A percentile compares a stretch with the other conserved stretches of the same genome.
These are phyloP conservation scores for Flaveria ramosissima DNA, from an alignment of 129 eudicot species.

Conservation along the genomic window DNA sequence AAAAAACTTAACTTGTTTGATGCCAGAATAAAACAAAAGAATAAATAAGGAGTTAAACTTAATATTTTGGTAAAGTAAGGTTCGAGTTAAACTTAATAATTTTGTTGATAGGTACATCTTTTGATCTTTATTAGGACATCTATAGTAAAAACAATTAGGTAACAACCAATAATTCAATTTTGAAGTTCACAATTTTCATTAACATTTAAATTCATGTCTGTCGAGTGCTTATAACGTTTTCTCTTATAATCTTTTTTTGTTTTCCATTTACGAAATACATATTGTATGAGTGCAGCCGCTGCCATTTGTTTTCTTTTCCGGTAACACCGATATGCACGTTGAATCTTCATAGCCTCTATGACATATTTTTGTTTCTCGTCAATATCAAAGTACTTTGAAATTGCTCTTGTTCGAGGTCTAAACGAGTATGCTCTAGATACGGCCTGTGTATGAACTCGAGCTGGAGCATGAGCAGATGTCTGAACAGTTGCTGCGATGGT, in stretches of 20 bases:
- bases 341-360: not conserved
- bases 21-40: too few species aligned
- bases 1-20: too few species aligned
- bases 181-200: not conserved
- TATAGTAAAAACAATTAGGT: too few species aligned
- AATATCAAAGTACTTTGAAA: not conserved
- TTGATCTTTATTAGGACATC: too few species aligned
- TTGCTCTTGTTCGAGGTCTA: not conserved
- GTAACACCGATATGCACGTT: constrained; percentile 6
- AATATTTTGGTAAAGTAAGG: too few species aligned
- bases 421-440: not conserved
- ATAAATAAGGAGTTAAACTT: too few species aligned
- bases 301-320: constrained; percentile 2
- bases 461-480: too few species aligned
- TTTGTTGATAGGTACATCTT: too few species aligned
- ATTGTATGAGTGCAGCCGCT: not conserved
- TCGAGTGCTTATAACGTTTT: too few species aligned
- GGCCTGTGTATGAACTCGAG: not conserved
- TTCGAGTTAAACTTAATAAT: too few species aligned
- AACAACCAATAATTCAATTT: too few species aligned
- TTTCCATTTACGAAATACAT: not conserved
- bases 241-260: not conserved
- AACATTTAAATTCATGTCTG: too few species aligned
- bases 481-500: not conserved
- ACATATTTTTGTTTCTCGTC: constrained; percentile 2